Evolutionary conservation across 768 basidiomycete species (phyloP).

Genomic region (Cantharellus cinnabarinus): DNA sequence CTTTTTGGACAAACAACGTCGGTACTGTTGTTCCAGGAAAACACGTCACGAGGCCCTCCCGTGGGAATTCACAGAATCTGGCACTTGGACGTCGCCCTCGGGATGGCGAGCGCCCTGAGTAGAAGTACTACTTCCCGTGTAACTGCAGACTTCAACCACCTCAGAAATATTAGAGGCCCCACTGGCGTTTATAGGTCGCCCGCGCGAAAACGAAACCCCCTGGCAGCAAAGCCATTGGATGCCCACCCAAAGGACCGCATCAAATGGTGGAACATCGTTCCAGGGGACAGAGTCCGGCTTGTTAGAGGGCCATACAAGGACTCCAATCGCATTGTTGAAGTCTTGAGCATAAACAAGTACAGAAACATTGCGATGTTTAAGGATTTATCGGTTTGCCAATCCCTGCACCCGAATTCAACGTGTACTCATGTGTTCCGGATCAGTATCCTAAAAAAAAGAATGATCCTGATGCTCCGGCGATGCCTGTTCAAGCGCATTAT

Average conservation of each 20-base stretch:
- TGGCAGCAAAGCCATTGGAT: not conserved
- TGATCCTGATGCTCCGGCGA: constrained; percentile 3
- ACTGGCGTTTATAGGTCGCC: not conserved
- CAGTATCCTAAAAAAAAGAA: constrained; percentile 1
- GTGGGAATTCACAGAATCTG: not conserved
- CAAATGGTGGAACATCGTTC: constrained; percentile 73
- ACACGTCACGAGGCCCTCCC: too few species aligned
- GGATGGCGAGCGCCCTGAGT: not conserved
- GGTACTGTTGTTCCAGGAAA: too few species aligned
- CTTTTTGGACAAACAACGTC: too few species aligned
- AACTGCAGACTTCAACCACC: not conserved
- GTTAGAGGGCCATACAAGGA: constrained; percentile 32
- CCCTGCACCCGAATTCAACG: not conserved
- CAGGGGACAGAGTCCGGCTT: constrained; percentile 59
- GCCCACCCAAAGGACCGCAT: constrained; percentile 48
- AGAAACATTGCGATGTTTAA: constrained; percentile 47
- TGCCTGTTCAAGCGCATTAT: constrained; percentile 36
- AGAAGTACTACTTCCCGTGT: not conserved
- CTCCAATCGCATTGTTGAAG: constrained; percentile 33
- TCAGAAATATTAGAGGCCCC: not conserved
- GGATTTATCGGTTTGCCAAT: constrained; percentile 20
- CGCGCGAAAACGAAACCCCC: not conserved
- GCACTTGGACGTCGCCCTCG: not conserved
- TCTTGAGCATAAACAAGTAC: constrained; percentile 50
- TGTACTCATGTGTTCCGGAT: not conserved